Percentiles rank a stretch among this genome's conserved stretches.
These are phyloP conservation scores for Rosa chinensis DNA, from an alignment of 306 rosid genomes.

Conservation along the genomic window DNA sequence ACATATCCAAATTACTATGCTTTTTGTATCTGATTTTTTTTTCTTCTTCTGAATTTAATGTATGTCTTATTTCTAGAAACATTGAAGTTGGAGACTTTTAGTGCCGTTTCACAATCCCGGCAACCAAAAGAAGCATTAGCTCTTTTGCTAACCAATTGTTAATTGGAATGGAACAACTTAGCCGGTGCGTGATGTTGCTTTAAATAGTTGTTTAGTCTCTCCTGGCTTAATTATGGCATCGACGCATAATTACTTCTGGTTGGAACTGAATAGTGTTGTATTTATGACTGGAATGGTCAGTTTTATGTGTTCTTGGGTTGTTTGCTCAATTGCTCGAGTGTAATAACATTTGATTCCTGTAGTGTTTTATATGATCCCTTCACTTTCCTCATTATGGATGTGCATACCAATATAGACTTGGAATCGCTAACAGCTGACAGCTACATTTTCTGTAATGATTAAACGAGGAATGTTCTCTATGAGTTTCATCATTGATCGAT, in stretches of 20 bases:
- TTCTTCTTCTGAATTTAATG: too few species aligned
- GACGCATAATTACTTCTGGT: too few species aligned
- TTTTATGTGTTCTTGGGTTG: not conserved
- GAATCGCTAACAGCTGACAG: not conserved
- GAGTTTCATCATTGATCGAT: not conserved
- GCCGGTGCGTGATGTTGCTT: too few species aligned
- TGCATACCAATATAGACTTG: not conserved
- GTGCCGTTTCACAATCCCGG: too few species aligned
- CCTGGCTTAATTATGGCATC: too few species aligned
- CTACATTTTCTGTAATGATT: not conserved
- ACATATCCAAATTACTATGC: not conserved
- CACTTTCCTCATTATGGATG: not conserved
- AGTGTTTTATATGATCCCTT: not conserved
- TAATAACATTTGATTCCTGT: not conserved
- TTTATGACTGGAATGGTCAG: not conserved
- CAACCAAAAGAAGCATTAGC: too few species aligned
- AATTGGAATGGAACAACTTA: too few species aligned
- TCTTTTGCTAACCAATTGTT: too few species aligned
- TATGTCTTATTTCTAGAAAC: too few species aligned
- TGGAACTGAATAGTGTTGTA: not conserved
- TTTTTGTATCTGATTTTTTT: not conserved
- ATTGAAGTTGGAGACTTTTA: too few species aligned
- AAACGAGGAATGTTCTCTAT: not conserved
- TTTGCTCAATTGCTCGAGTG: not conserved
- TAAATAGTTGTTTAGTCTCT: too few species aligned